Evolutionary conservation across 192 early-diverging fungal species (phyloP), one percentile per base, ranked within the genome.

Genomic region (Pecoramyces ruminantium): DNA sequence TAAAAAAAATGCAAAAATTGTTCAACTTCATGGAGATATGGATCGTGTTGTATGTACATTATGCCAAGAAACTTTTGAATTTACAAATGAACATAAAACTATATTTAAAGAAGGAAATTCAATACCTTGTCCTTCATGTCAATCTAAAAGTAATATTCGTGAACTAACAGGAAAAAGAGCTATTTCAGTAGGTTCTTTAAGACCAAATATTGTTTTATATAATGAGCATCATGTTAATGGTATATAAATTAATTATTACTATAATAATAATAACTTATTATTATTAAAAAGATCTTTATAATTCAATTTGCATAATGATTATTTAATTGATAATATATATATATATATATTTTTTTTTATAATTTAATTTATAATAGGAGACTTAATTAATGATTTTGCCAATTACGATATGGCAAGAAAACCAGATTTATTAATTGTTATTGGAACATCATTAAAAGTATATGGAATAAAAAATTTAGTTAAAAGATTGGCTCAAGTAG

Each of bases 121-220:
- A 14, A 94, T 96, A 5, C 80, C 86, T 1, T 96, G 85, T 86
- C 88, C 88, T 0, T 79, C 81, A 2, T 94, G 83, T 86, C n/a
- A 86, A 89, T 30, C 83, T 85, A 40, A 83, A 87, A 21, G 78
- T 81, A 28, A 85, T 80, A 82, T 88, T 28, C 87, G 94, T 29
- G 80, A 82, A n/a, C 84, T 87, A 29, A 83, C 86, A 25, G 96
- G 96, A 27, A 97, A 96, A 84, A 89, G 97, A 79, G 85, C 88
- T 14, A 81, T 94, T 1, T 86, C 92, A 13, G 86, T 92, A 14
- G 97, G 97, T 12, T 90, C 91, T 12, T 81, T 99, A 29, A 87
- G 96, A 81, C 97, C 97, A 21, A 93, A 94, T 83, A 94, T 99
- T 86, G 94, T 99, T 6, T 86, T 99, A 12, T 99, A 99, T 88